Evolutionary conservation across 495 filamentous ascomycete species (phyloP).

Genomic region (Cercophora samala): DNA sequence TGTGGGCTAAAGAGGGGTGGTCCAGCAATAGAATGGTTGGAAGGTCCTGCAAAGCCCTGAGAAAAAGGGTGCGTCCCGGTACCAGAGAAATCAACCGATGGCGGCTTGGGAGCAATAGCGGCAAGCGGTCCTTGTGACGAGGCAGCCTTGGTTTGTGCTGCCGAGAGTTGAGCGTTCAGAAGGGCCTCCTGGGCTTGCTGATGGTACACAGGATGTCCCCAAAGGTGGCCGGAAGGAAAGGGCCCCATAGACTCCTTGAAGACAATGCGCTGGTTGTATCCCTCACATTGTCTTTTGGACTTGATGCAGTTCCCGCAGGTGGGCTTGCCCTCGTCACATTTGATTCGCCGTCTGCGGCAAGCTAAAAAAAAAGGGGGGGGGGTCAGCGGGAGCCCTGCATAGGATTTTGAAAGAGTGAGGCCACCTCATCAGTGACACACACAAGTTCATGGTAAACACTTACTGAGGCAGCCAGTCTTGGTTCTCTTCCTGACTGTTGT

Average conservation of each 20-base stretch:
- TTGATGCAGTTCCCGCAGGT: constrained; percentile 90
- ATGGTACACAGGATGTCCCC: constrained; percentile 28
- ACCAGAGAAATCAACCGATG: constrained; percentile 35
- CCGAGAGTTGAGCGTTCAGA: constrained; percentile 25
- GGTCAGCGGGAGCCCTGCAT: neutral
- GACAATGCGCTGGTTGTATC: constrained; percentile 86
- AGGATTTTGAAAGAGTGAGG: neutral
- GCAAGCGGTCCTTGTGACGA: constrained; percentile 30
- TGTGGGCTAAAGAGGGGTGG: constrained; percentile 15
- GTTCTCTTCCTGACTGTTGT: constrained; percentile 67
- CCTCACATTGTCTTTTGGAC: constrained; percentile 89
- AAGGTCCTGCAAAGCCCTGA: constrained; percentile 13
- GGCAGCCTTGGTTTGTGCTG: constrained; percentile 22
- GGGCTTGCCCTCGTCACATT: constrained; percentile 93
- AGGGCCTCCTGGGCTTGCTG: constrained; percentile 25
- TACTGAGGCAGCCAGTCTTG: constrained; percentile 95
- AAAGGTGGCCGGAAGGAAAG: constrained; percentile 34
- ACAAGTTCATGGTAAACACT: constrained; percentile 31
- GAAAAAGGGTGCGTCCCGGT: constrained; percentile 15
- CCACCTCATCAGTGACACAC: neutral
- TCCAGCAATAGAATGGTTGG: constrained; percentile 11
- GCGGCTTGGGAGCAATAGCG: constrained; percentile 36
- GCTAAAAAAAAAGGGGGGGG: constrained; percentile 56
- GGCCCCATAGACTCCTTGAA: constrained; percentile 84
- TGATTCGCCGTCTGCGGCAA: constrained; percentile 91